Percentiles rank a stretch among this genome's conserved stretches.
These are phyloP conservation scores for Fusarium citri DNA, from an alignment of 2,329 filamentous ascomycete species.

Conservation along the genomic window DNA sequence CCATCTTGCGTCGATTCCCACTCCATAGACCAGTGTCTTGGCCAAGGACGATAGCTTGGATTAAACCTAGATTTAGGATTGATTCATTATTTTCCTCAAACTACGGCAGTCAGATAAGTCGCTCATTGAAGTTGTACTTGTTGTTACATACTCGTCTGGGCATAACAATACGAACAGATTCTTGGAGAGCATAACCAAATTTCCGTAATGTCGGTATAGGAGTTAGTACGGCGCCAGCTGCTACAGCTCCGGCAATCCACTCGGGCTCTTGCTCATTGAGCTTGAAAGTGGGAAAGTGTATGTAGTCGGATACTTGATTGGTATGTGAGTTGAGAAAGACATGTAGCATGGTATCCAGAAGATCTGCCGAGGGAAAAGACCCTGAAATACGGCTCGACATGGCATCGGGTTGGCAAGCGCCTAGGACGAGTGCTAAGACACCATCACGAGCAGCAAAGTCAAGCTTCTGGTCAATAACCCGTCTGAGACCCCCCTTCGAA, in stretches of 20 bases:
- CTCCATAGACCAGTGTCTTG: constrained; percentile 67
- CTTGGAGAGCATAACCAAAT: constrained; percentile 68
- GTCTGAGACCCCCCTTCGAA: constrained; percentile 52
- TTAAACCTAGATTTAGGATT: constrained; percentile 60
- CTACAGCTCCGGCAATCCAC: constrained; percentile 69
- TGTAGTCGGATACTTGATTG: constrained; percentile 68
- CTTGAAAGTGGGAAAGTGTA: constrained; percentile 71
- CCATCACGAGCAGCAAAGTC: constrained; percentile 66
- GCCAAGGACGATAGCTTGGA: constrained; percentile 61
- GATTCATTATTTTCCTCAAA: constrained; percentile 63
- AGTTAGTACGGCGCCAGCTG: constrained; percentile 70
- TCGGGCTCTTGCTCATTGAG: constrained; percentile 68
- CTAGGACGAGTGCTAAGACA: constrained; percentile 72
- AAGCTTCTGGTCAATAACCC: constrained; percentile 58
- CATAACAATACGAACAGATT: constrained; percentile 59
- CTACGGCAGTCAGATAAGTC: constrained; percentile 39
- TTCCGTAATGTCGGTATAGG: constrained; percentile 69
- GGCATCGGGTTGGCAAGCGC: constrained; percentile 64
- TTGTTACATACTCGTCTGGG: constrained; percentile 47
- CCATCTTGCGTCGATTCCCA: constrained; percentile 66
- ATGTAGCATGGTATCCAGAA: constrained; percentile 71
- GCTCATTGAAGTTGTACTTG: background rate
- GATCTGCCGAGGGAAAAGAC: constrained; percentile 71
- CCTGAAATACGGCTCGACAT: constrained; percentile 65
- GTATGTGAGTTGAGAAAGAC: constrained; percentile 68